Evolutionary conservation across 305 asterid genomes (phyloP), one percentile per base, ranked within the genome.

Genomic region (Solanum aculeatissimum): DNA sequence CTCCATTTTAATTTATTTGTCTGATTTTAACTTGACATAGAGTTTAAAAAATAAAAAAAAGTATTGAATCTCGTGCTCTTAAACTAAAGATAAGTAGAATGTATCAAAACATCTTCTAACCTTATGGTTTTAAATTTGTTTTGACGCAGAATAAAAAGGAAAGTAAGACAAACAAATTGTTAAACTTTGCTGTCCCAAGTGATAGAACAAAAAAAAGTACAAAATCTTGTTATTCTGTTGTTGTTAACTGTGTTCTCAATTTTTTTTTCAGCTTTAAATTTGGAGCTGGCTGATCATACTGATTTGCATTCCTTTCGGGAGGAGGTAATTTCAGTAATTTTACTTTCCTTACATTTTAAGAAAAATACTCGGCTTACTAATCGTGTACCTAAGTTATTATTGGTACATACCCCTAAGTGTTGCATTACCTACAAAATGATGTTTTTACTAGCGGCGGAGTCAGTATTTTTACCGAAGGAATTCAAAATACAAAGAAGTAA

Each of bases 311-410:
- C 92, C 71, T 40, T 87, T 86, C 81, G 35, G 40, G 80, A 84
- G 32, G 85, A 87, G 95, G 97, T 93, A 86, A 62, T 42, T 77
- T 54, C 13, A 29, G 9, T 58, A 32, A 49, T n/a, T 21, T 71
- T 4, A 15, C 13, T 83, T 5, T 1, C 16, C 15, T 49, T 18
- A 23, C 9, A 15, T 16, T 66, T 40, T 16, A 66, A 15, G 13
- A 27, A 66, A 7, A 29, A 32, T 74, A 23, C 32, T 43, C 38
- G n/a, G 23, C 43, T 14, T 27, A 21, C 7, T 45, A 9, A 13
- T 23, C 19, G 21, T 72, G 57, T 74, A 47, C 49, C 60, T 15
- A 74, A 72, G 40, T 47, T 74, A 47, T 15, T 25, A 74, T 4
- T 35, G 60, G 9, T 25, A 14, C 81, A 74, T 47, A 1, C 32